Base-by-base conservation (phyloP, 805 yeast genomes). In the Candida endomychidarum region DNA sequence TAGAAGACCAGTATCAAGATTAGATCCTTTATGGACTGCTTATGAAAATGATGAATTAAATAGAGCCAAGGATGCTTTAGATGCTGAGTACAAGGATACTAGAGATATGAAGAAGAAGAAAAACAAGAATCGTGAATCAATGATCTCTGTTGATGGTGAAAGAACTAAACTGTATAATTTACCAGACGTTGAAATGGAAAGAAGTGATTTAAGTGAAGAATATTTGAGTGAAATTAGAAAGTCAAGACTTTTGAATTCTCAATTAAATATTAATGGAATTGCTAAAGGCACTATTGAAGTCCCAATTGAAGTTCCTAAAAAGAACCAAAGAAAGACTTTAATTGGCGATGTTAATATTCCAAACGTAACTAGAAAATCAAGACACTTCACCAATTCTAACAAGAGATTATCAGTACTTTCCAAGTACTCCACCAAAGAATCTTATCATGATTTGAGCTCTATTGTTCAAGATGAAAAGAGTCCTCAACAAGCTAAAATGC, bases 381-480 rank as follows among this genome's bases (percentile, higher is more conserved):
- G 77, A 52, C 69, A 77, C 41, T 81, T 80, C 54, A 72, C 83
- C 25, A 72, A 72, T 41, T 75, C 80, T 5, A 78, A 78, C 53
- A 84, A 80, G 60, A 74, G 93, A 54, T 65, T 82, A 39, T 80
- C 87, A 22, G 84, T 84, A n/a, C 58, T 84, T 29, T 81, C 89
- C 0, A 65, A 82, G 60, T 81, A 81, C 51, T 83, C 90, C 0
- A 78, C 89, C 2, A 79, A 75, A 46, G 77, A 74, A 33, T 80
- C 87, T 0, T 81, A 75, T 48, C 75, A 74, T 27, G 81, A 83
- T 53, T 66, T 83, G 52, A 75, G 74, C 44, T 57, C 65, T 2
- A 56, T 67, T 32, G 52, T 55, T 16, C 58, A 59, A 34, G 53
- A 50, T 21, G 52, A 58, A 20, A 48, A 38, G 5, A 57, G 50